Base-by-base conservation (phyloP, 345 rosid species). In the Citrus hindsii region DNA sequence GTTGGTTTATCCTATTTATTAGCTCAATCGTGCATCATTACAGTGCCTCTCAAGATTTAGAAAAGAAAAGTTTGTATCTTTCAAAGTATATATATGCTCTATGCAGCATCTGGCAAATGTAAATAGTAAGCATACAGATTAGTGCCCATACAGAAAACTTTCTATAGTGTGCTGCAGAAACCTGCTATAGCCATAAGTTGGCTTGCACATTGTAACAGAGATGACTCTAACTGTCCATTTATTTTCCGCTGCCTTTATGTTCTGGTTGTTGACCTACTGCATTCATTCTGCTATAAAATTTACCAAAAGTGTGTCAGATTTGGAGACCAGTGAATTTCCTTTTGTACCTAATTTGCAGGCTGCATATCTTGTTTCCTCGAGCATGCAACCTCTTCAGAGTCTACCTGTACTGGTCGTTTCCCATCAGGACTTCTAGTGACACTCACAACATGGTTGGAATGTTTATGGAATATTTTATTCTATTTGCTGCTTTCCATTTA, bases 351-450 rank as follows among this genome's bases (percentile, higher is more conserved):
- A 60, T 70, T 67, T 81, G 73, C 80, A 93, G 98, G 97, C 86
- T 63, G 90, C 90, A 74, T 91, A 80, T 76, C 86, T 90, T 79
- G 97, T 94, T 69, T 89, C 86, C 72, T 90, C 93, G 16, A 90
- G 90, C 81, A 94, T 93, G 67, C 97, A 94, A 66, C 94, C 98
- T 76, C 90, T 86, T 77, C 92, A 92, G 78, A 93, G 93, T 84
- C 16, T 88, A 35, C 83, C 80, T 77, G 88, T 88, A 62, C 79
- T 89, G 78, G 98, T 91, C 32, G 12, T 14, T 69, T 77, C 76
- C 18, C 13, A 35, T 77, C 53, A 32, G 19, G 42, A 51, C 37
- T 19, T 13, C 13, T 13, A 16, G 2, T 21, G 22, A 42, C 9
- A 25, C 22, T n/a, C 71, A 30, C 46, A 69, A 25, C 25, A 12